Evolutionary conservation across 306 rosid species (phyloP).

Genomic region (Dryas octopetala): DNA sequence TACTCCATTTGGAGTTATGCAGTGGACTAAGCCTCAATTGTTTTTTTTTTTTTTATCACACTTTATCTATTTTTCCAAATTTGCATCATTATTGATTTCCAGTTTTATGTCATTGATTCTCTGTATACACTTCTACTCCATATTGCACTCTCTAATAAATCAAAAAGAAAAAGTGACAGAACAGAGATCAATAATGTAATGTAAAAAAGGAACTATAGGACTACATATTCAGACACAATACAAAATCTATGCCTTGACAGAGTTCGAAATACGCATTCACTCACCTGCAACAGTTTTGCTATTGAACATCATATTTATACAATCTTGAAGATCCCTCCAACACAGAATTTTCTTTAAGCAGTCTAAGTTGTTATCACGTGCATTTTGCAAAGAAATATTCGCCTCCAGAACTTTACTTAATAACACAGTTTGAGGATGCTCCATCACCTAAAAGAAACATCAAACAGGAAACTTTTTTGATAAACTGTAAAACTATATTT

Average conservation of each 20-base stretch:
- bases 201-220: neutral
- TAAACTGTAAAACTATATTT: neutral
- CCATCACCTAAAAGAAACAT: conserved; percentile 63
- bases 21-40: too few species aligned
- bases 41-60: neutral
- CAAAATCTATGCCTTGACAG: neutral
- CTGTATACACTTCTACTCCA: neutral
- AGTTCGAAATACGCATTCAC: conserved; percentile 24
- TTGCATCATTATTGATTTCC: neutral
- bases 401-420: conserved; percentile 67
- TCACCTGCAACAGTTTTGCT: conserved; percentile 64
- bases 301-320: conserved; percentile 68
- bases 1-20: too few species aligned
- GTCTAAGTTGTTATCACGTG: conserved; percentile 44
- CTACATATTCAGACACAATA: neutral
- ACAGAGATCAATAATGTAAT: neutral
- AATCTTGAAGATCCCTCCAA: conserved; percentile 90
- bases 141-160: neutral
- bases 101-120: neutral
- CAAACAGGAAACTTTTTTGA: neutral
- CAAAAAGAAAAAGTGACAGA: neutral
- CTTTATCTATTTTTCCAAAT: neutral
- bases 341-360: conserved; percentile 33
- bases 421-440: conserved; percentile 84
- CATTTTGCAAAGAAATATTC: conserved; percentile 60